These are phyloP conservation scores for Penicillium canescens DNA, from an alignment of 495 filamentous ascomycete species.

Conservation along the genomic window DNA sequence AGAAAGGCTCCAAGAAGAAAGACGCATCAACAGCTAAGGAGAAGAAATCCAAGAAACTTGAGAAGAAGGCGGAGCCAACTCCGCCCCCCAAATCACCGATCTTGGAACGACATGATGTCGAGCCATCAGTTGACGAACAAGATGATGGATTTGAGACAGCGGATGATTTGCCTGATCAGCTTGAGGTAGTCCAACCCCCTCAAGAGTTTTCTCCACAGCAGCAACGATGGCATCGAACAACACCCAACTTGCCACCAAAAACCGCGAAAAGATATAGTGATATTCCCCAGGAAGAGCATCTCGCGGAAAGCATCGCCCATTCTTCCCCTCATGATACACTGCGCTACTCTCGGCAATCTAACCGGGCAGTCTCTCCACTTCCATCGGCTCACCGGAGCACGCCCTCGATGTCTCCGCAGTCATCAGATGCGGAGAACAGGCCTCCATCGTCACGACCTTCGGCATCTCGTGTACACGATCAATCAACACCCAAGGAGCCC, in stretches of 20 bases:
- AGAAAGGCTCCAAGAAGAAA: slow-evolving; percentile 38
- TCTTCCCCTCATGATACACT: slow-evolving; percentile 11
- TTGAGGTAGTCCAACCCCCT: slow-evolving; percentile 22
- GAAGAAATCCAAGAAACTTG: slow-evolving; percentile 53
- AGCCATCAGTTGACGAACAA: slow-evolving; percentile 11
- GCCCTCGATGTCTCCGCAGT: slow-evolving; percentile 67
- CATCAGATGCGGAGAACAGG: slow-evolving; percentile 79
- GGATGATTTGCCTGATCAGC: slow-evolving; percentile 25
- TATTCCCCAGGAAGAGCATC: slow-evolving; percentile 42
- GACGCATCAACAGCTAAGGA: slow-evolving; percentile 32
- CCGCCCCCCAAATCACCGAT: slow-evolving; percentile 11
- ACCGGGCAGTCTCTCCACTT: slow-evolving; percentile 33
- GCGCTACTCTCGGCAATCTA: slow-evolving; percentile 13
- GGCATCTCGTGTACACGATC: slow-evolving; percentile 29
- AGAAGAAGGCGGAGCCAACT: slow-evolving; percentile 24
- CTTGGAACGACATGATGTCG: slow-evolving; percentile 2
- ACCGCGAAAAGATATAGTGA: slow-evolving; percentile 47
- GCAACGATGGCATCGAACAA: slow-evolving; percentile 23
- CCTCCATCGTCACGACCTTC: slow-evolving; percentile 65
- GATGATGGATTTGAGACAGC: slow-evolving; percentile 22
- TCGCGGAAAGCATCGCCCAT: slow-evolving; percentile 31
- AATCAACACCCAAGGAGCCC: slow-evolving; percentile 44
- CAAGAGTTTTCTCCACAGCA: slow-evolving; percentile 23
- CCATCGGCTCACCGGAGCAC: slow-evolving; percentile 33
- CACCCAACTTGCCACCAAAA: slow-evolving; percentile 39